Conservation (phyloP, 148 eudicot genomes). For the Gaultheria prostrata region DNA sequence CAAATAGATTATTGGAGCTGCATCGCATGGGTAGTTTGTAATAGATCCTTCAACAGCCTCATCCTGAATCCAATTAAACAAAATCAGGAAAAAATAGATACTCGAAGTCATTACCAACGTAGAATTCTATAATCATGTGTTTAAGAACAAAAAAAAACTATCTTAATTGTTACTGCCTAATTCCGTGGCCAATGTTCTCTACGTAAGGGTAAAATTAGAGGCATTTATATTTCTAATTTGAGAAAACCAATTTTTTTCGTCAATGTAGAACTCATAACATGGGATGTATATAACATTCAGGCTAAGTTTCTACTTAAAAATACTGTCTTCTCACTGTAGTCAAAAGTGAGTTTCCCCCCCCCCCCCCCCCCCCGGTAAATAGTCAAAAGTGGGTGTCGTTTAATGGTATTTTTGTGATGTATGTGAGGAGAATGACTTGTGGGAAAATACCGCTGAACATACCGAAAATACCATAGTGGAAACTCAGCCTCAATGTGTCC, state of each 20-base stretch:
- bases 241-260: not conserved
- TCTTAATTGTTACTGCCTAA: not conserved
- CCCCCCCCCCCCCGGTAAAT: too few relatives aligned
- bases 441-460: too few relatives aligned
- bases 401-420: too few relatives aligned
- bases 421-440: too few relatives aligned
- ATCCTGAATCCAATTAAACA: conserved; percentile 38
- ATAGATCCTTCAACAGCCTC: conserved; percentile 43
- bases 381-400: too few relatives aligned
- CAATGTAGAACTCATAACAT: not conserved
- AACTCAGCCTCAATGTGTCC: not conserved
- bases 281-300: not conserved
- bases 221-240: not conserved
- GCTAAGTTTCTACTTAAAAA: too few relatives aligned
- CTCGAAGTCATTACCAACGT: not conserved
- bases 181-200: too few relatives aligned
- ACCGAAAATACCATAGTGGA: too few relatives aligned
- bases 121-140: not conserved
- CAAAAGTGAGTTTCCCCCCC: too few relatives aligned
- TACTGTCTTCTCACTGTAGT: too few relatives aligned
- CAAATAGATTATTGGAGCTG: conserved; percentile 53
- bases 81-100: not conserved
- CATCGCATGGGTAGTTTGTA: conserved; percentile 51
- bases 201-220: not conserved
- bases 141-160: not conserved